Evolutionary conservation across 768 basidiomycete genomes (phyloP), one percentile per base, ranked within the genome.

Genomic region (Leccinum boreale): DNA sequence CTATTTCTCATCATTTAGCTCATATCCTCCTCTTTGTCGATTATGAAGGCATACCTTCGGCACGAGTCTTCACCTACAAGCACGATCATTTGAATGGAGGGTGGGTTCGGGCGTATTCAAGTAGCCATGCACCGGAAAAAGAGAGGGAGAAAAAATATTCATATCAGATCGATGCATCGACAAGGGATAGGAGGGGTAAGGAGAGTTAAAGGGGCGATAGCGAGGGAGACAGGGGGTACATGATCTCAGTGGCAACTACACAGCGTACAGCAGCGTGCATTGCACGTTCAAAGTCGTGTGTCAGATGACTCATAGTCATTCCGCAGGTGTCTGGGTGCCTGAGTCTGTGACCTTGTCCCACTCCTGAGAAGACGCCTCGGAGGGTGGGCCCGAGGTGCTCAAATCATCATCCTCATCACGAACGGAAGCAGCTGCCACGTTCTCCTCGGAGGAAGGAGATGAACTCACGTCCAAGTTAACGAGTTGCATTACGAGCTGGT

Each of bases 261-360:
- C 67, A 68, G 65, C 70, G 61, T 67, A 68, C 66, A 57, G 64
- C 70, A 64, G 61, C 53, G 59, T 69, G 68, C 54, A 59, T 60
- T 62, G 66, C 62, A 68, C 64, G 67, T 65, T 66, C 61, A 61
- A 57, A 62, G 58, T 50, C 54, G 61, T 64, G 72, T 61, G 63
- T 65, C 71, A 57, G 55, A 57, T 57, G 68, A 64, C 57, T 63
- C 62, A 65, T 59, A 68, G 66, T 78, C 70, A 74, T 61, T 72
- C 67, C 57, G 76, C 77, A 62, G 81, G 78, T 52, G 80, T 78
- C 61, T 79, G 80, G 56, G 79, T 76, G 58, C 83, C 88, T 50
- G 88, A 81, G 70, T 92, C 89, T 64, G 90, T 90, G 77, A 94
- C 74, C 64, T 80, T 87, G 75, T 94, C 92, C 92, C 91, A 94